Evolutionary conservation across 148 eudicot species (phyloP).

Genomic region (Salicornia ramosissima): DNA sequence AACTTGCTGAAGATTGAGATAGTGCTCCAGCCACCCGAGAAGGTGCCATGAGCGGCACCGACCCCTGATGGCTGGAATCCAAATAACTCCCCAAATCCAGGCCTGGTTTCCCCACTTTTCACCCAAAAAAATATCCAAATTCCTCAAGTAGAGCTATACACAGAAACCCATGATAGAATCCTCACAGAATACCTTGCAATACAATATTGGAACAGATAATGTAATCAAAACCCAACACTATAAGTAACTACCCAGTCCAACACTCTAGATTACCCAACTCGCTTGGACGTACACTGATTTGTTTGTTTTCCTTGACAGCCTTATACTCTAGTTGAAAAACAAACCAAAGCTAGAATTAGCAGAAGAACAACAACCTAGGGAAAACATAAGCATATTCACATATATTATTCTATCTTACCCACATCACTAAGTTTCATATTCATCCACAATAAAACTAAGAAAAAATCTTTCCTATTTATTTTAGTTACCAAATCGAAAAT

Average conservation of each 20-base stretch:
- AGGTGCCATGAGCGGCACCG: slow-evolving; percentile 62
- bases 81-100: slow-evolving; percentile 59
- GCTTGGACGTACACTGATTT: slow-evolving; percentile 23
- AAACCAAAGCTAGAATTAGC: slow-evolving; percentile 33
- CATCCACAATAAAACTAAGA: slow-evolving; percentile 1
- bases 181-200: slow-evolving; percentile 19
- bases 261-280: slow-evolving; percentile 28
- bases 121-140: slow-evolving; percentile 19
- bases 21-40: slow-evolving; percentile 72
- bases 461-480: background rate
- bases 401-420: slow-evolving; percentile 4
- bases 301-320: slow-evolving; percentile 25
- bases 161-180: slow-evolving; percentile 26
- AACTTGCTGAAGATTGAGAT: slow-evolving; percentile 74
- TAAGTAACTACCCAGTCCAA: slow-evolving; percentile 27
- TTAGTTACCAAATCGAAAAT: background rate
- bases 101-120: slow-evolving; percentile 26
- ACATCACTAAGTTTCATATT: background rate
- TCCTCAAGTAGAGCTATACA: slow-evolving; percentile 27
- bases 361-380: slow-evolving; percentile 17
- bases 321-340: slow-evolving; percentile 28
- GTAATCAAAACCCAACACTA: slow-evolving; percentile 17
- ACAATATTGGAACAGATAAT: slow-evolving; percentile 7
- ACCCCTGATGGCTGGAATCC: slow-evolving; percentile 53
- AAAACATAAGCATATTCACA: background rate